Conservation (phyloP, 2,329 filamentous ascomycete species). For the Alternaria hordeiaustralica region DNA sequence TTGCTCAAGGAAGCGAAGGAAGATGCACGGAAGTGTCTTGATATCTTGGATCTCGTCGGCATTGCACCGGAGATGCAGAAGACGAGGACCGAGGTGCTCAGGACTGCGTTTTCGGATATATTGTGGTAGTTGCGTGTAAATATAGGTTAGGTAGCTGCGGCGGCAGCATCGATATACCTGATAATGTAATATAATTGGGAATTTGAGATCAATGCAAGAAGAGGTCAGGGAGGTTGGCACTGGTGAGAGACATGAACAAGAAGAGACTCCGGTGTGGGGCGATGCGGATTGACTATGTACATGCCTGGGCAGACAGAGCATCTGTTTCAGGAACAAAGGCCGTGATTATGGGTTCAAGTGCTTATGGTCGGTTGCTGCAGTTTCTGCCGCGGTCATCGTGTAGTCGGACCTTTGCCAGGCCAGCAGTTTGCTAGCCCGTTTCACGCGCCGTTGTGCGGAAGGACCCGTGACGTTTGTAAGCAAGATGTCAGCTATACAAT, state of each 20-base stretch:
- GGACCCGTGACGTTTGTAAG: not conserved
- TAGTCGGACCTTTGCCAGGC: not conserved
- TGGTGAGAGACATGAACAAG: not conserved
- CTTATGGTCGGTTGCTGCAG: not conserved
- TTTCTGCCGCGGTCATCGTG: not conserved
- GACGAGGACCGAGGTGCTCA: constrained; percentile 55
- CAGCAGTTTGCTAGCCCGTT: not conserved
- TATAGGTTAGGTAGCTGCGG: not conserved
- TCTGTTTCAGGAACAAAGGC: not conserved
- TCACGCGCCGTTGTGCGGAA: not conserved
- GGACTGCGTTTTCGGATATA: constrained; percentile 53
- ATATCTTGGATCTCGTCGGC: constrained; percentile 54
- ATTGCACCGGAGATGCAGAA: constrained; percentile 57
- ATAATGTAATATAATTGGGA: not conserved
- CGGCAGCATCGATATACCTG: not conserved
- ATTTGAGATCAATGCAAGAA: not conserved
- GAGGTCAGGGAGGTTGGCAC: not conserved
- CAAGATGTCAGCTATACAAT: not conserved
- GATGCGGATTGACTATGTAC: not conserved
- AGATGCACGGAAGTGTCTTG: constrained; percentile 53
- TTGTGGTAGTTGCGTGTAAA: constrained; percentile 28
- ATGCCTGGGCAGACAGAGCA: not conserved
- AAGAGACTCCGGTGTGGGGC: not conserved
- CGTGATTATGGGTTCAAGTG: not conserved
- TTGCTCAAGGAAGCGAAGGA: constrained; percentile 50